Evolutionary conservation across 495 filamentous ascomycete species (phyloP), one percentile per base, ranked within the genome.

Genomic region (Aspergillus steynii): DNA sequence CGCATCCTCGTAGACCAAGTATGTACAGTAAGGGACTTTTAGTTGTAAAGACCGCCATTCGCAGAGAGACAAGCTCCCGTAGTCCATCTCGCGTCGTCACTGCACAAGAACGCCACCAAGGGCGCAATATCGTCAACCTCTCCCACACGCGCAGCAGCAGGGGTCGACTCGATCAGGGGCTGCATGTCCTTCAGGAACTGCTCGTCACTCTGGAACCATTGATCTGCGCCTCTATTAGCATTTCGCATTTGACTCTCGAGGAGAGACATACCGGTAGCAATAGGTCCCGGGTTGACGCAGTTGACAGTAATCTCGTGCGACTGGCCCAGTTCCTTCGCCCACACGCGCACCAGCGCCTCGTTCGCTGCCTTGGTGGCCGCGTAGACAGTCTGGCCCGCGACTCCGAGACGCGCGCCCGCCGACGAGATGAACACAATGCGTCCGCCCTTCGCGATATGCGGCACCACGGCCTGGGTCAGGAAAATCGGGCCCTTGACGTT

Each of bases 321-420:
- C 34, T 65, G 61, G 0, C 66, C 66, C 28, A 70, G 53, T 53
- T 72, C 68, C 26, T 63, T 71, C 7, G 68, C 70, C 69, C 66
- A 69, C 1, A 69, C 64, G 31, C 62, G 64, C 42, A 45, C 56
- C 47, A 70, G 56, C 7, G 58, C 64, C 51, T 71, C 68, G 25
- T 63, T 57, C 6, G 66, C 70, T 14, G 66, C 62, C 54, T 66
- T 63, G 6, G 53, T 60, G n/a, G 56, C 64, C 1, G 61, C 61
- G 53, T 63, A 63, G 26, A 62, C 60, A 45, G 60, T 62, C 54
- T 64, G 62, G 7, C 48, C 49, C 5, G 62, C 57, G 4, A 64
- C 46, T 10, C 58, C 62, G 32, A 60, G 49, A 9, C 53, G 58
- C 6, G 62, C 58, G 26, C 53, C 53, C 3, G 55, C 55, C n/a